phyloP scores from a whole-genome alignment of 768 basidiomycete genomes.

The Tulasnella sp. region DNA sequence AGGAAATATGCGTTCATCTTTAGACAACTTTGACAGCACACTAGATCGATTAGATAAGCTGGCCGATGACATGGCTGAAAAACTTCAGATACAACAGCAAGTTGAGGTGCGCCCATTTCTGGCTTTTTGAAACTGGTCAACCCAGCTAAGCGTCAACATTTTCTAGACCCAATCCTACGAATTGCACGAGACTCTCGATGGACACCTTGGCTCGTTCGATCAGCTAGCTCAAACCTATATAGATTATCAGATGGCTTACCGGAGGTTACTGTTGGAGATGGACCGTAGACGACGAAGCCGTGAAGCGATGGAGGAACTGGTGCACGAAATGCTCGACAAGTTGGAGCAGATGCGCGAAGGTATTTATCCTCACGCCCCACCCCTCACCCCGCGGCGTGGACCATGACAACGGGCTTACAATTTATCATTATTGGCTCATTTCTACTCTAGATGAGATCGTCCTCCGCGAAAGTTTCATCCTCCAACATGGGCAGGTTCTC shows the following conservation, averaged over 20 bases:
- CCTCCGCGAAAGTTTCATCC: conserved; percentile 59
- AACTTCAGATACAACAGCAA: conserved; percentile 59
- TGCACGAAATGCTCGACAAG: conserved; percentile 57
- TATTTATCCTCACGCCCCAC: conserved; percentile 28
- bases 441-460: conserved; percentile 53
- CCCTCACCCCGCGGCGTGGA: neutral
- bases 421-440: neutral
- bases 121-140: neutral
- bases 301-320: conserved; percentile 56
- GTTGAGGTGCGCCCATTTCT: conserved; percentile 47
- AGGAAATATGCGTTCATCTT: conserved; percentile 38
- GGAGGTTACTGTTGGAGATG: conserved; percentile 65
- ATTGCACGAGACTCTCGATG: conserved; percentile 40
- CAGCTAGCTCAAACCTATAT: conserved; percentile 59
- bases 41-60: conserved; percentile 67
- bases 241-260: conserved; percentile 64
- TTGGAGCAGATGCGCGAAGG: conserved; percentile 61
- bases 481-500: conserved; percentile 61
- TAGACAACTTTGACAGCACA: conserved; percentile 43
- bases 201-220: conserved; percentile 53
- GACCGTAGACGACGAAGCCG: conserved; percentile 57
- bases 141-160: conserved; percentile 27
- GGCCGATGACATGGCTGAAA: conserved; percentile 70
- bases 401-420: neutral
- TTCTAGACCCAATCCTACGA: conserved; percentile 23